Conservation (phyloP, 78 protist genomes). For the Dictyostelium capitatum region DNA sequence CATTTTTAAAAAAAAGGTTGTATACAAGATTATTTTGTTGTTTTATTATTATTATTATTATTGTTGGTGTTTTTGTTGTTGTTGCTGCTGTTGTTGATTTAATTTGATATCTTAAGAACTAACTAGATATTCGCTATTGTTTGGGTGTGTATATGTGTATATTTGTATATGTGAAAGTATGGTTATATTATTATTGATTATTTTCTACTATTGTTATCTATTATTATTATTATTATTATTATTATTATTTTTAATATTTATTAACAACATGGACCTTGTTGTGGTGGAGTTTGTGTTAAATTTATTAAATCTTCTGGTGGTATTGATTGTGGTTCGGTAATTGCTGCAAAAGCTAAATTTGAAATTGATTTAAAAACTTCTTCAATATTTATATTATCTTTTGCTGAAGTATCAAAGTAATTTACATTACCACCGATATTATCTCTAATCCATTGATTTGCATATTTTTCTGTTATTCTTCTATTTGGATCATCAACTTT, state of each 20-base stretch:
- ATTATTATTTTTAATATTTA: not conserved
- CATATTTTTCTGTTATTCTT: conserved; percentile 36
- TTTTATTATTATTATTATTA: too few relatives aligned
- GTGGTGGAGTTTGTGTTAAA: not conserved
- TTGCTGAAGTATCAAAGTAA: conserved; percentile 73
- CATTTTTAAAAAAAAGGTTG: too few relatives aligned
- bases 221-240: not conserved
- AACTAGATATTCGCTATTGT: too few relatives aligned
- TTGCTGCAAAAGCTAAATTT: too few relatives aligned
- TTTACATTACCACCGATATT: conserved; percentile 53
- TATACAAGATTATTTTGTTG: too few relatives aligned
- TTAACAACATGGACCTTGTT: conserved; percentile 7
- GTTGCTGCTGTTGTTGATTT: too few relatives aligned
- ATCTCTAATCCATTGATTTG: conserved; percentile 12
- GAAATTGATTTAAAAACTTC: conserved; percentile 60
- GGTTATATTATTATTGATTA: too few relatives aligned
- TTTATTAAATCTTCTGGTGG: not conserved
- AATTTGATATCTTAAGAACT: too few relatives aligned
- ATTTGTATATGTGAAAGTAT: too few relatives aligned
- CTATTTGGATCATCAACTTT: conserved; percentile 73
- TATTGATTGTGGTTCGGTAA: not conserved
- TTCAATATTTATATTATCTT: conserved; percentile 59
- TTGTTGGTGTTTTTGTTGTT: too few relatives aligned
- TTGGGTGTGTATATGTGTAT: too few relatives aligned
- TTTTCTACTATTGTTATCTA: too few relatives aligned